phyloP scores from a whole-genome alignment of 345 rosid genomes.

The Jatropha curcas region DNA sequence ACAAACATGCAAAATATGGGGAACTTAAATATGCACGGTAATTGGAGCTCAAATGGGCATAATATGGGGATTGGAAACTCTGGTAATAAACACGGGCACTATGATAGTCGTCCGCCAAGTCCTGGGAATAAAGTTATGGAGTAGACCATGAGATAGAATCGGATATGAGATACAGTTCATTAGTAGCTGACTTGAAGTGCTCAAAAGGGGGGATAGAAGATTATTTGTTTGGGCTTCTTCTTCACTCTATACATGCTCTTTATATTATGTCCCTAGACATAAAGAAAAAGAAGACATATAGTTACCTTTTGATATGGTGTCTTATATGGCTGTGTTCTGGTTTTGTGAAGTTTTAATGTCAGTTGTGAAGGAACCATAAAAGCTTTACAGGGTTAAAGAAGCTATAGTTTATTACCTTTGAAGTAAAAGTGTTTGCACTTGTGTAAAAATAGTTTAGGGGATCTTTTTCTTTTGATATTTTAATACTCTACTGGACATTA shows the following conservation, averaged over 20 bases:
- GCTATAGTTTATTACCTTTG: neutral
- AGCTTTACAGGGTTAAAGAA: neutral
- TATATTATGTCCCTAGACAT: neutral
- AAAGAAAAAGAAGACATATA: neutral
- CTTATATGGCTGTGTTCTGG: neutral
- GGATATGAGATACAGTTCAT: neutral
- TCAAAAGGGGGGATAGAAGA: neutral
- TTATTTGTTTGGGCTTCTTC: neutral
- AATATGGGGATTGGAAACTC: conserved; percentile 35
- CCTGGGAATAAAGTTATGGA: conserved; percentile 37
- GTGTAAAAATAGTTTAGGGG: neutral
- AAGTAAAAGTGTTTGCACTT: neutral
- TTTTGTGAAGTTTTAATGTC: neutral
- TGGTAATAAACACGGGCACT: conserved; percentile 27
- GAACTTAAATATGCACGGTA: conserved; percentile 12
- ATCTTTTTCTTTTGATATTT: neutral
- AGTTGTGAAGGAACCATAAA: neutral
- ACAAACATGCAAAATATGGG: conserved; percentile 30
- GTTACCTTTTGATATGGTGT: neutral
- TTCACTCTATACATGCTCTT: neutral
- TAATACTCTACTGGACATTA: conserved; percentile 5
- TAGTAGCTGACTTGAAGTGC: neutral
- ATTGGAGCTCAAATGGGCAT: conserved; percentile 21
- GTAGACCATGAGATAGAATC: conserved; percentile 10
- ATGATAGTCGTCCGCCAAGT: conserved; percentile 54